Conservation (phyloP, 306 rosid species). For the Alnus glutinosa region DNA sequence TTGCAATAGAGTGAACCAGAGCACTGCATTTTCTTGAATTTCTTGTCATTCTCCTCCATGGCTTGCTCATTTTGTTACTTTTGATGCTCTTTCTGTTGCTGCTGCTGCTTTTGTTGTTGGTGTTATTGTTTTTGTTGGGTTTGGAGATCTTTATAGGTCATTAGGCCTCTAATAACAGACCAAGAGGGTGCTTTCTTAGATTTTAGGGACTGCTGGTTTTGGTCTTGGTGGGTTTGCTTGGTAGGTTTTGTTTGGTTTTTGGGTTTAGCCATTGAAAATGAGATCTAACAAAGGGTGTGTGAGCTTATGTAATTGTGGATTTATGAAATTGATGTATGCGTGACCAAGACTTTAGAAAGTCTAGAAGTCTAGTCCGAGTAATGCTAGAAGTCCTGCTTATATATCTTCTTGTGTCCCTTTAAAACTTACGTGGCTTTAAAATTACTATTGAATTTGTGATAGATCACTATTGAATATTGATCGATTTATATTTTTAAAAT, state of each 20-base stretch:
- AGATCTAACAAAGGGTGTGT: neutral
- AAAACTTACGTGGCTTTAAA: no score
- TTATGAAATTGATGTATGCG: no score
- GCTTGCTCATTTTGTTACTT: conserved; percentile 50
- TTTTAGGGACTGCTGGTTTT: conserved; percentile 54
- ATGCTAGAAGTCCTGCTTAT: no score
- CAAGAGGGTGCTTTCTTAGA: conserved; percentile 74
- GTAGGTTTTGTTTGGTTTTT: conserved; percentile 48
- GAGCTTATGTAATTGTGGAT: neutral
- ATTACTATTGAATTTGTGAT: no score
- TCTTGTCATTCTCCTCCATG: conserved; percentile 61
- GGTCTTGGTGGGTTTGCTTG: conserved; percentile 45
- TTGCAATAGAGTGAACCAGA: conserved; percentile 84
- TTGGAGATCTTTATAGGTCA: conserved; percentile 64
- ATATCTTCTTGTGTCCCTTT: no score
- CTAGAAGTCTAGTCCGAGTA: no score
- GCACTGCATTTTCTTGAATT: conserved; percentile 87
- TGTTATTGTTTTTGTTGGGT: conserved; percentile 35
- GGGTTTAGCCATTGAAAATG: neutral
- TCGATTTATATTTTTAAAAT: no score
- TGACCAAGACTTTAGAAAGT: no score
- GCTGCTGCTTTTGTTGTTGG: conserved; percentile 26
- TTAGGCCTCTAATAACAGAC: conserved; percentile 71
- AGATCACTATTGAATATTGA: no score
- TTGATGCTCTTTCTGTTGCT: conserved; percentile 38